Base-by-base conservation (phyloP, 768 basidiomycete genomes). In the Suillus hirtellus region DNA sequence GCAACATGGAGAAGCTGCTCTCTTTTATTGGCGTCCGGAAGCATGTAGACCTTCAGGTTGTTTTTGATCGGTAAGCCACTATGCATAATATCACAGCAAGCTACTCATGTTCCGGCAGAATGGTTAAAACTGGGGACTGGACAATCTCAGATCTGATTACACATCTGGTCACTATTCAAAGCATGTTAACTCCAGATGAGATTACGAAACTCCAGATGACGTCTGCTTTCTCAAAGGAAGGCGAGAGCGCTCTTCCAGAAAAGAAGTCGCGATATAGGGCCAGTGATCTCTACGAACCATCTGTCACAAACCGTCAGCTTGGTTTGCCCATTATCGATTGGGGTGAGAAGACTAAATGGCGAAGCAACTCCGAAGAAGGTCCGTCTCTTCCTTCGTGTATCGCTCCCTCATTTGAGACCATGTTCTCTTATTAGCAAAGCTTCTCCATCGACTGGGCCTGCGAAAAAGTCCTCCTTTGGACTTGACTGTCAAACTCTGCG, bases 61-160 rank as follows among this genome's bases (percentile, higher is more conserved):
- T 99, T n/a, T 99, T 99, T 71, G 86, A 90, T 60, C 83, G 95
- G 89, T 92, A 60, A 56, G 80, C 67, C 2, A 11, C 47, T 11
- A 42, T 9, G 7, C 10, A 42, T 42, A 19, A 38, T 58, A 58
- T 31, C 27, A 31, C 6, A 6, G 14, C 19, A 11, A 52, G n/a
- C 8, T 34, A 37, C 24, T 42, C 31, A 53, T 21, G 21, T 44
- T 60, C 46, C 34, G 47, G 4, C 65, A 93, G 92, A 73, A 92
- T 93, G 90, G 86, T 93, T 67, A 91, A 89, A 73, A 92, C 91
- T 53, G 93, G 94, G 35, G 89, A 92, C 66, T 96, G 95, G 95
- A 91, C 89, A 1, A 87, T 90, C 59, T 83, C 87, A 12, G 92
- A 97, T 65, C 81, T 99, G 17, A 84, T 89, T 60, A 90, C 89